Conservation (phyloP, 2,329 filamentous ascomycete species). For the Coniochaeta prunicola region DNA sequence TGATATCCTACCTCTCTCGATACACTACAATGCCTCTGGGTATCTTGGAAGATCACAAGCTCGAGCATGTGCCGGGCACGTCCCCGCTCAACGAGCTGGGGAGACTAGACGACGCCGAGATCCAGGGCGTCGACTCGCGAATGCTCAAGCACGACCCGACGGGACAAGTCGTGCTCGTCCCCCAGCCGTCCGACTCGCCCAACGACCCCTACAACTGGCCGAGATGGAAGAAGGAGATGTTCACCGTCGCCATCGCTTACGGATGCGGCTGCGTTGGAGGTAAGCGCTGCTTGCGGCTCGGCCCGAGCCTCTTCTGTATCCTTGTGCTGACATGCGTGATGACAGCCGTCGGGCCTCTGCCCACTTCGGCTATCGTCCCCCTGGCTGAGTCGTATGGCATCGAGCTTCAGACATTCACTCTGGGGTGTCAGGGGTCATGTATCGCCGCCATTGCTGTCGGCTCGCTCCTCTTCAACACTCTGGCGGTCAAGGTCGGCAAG, state of each 20-base stretch:
- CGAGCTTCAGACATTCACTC: slow-evolving; percentile 21
- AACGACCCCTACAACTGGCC: slow-evolving; percentile 43
- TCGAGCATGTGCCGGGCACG: slow-evolving; percentile 19
- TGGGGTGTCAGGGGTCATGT: slow-evolving; percentile 25
- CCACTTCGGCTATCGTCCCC: slow-evolving; percentile 26
- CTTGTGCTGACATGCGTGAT: neutral
- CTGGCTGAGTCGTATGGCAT: slow-evolving; percentile 24
- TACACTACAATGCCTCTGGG: slow-evolving; percentile 14
- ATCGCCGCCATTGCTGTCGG: slow-evolving; percentile 27
- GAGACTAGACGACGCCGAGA: slow-evolving; percentile 9
- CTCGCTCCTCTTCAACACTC: slow-evolving; percentile 24
- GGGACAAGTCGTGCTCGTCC: slow-evolving; percentile 36
- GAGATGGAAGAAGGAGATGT: slow-evolving; percentile 23
- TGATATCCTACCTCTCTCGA: neutral
- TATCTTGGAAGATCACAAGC: slow-evolving; percentile 15
- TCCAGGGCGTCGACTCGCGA: slow-evolving; percentile 9
- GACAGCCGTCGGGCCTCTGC: slow-evolving; percentile 27
- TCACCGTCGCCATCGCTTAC: slow-evolving; percentile 28
- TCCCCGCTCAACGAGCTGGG: slow-evolving; percentile 17
- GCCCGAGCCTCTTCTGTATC: neutral
- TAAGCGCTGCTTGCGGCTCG: slow-evolving; percentile 11
- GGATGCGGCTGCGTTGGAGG: slow-evolving; percentile 32
- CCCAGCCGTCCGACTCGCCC: slow-evolving; percentile 38
- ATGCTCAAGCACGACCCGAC: slow-evolving; percentile 18
- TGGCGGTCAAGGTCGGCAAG: slow-evolving; percentile 29